Base-by-base conservation (phyloP, 805 yeast species). In the Brettanomyces bruxellensis region DNA sequence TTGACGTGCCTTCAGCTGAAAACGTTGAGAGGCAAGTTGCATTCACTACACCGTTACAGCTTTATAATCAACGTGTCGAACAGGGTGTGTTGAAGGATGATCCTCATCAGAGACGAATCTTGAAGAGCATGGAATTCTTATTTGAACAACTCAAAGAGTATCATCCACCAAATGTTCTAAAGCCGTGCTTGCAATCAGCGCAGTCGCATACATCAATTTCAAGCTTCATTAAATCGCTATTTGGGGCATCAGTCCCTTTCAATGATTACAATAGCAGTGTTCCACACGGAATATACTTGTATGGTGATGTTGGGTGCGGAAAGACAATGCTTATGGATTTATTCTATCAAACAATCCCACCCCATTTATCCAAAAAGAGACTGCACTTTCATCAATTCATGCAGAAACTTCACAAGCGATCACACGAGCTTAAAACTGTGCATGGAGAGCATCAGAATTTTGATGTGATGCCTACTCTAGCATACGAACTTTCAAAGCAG, bases 231-330 rank as follows among this genome's bases (percentile, higher is more conserved):
- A 52, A 64, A 1, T 49, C 62, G 4, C 32, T 73, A 11, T 62
- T 74, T 39, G 5, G 35, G 8, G 25, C 47, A 25, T 18, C 28
- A 11, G 42, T 34, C 11, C 37, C 43, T 18, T 12, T 13, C 4
- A 11, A 28, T 4, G 43, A 45, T n/a, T 11, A 6, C 13, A 4
- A 11, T 6, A 48, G 45, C 34, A 50, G 51, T 7, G 70, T 81
- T 12, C 96, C 93, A 2, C 71, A 75, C 53, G 99, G 99, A 4
- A 83, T 93, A 6, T 93, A 93, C 58, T 71, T 93, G 30, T 93
- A 86, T 64, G 99, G 99, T 23, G 98, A 93, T 63, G 99, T 93
- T 39, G 99, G 99, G 2, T 90, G 98, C 65, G 99, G 99, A 4
- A 91, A 93, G 61, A 93, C 99, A 6, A 91, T 93, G 97, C 70